These are phyloP conservation scores for Ulmus americana DNA, from an alignment of 331 rosid genomes.

Conservation along the genomic window DNA sequence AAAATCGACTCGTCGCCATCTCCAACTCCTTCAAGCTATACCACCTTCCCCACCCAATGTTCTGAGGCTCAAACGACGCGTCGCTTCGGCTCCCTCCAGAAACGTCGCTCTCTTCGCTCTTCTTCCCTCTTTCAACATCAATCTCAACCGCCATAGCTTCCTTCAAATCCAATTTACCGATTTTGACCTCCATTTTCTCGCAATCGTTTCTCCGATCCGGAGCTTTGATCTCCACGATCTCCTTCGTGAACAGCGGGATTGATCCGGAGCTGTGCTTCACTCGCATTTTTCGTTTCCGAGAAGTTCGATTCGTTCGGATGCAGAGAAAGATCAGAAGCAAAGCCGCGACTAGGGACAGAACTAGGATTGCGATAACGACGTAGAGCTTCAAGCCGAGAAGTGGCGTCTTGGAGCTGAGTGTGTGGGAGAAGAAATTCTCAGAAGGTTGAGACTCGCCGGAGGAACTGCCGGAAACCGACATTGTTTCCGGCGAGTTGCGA, in stretches of 20 bases:
- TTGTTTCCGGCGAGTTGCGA: conserved; percentile 28
- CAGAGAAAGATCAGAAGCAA: conserved; percentile 45
- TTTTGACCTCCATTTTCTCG: conserved; percentile 21
- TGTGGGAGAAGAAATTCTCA: conserved; percentile 26
- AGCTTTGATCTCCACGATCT: conserved; percentile 57
- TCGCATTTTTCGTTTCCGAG: conserved; percentile 32
- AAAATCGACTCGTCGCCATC: conserved; percentile 62
- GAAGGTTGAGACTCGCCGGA: conserved; percentile 23
- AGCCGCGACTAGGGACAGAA: conserved; percentile 28
- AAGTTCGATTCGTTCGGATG: conserved; percentile 33
- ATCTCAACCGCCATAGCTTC: conserved; percentile 18
- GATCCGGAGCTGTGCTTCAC: conserved; percentile 75
- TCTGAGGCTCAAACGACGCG: conserved; percentile 44
- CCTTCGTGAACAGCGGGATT: conserved; percentile 70
- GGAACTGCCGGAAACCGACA: conserved; percentile 39
- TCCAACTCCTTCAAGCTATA: conserved; percentile 68
- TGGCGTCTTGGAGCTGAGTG: conserved; percentile 32
- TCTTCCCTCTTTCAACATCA: conserved; percentile 29
- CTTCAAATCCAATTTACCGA: conserved; percentile 27
- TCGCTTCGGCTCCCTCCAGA: conserved; percentile 46
- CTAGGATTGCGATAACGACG: conserved; percentile 37
- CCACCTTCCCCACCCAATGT: conserved; percentile 96
- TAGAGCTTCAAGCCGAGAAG: conserved; percentile 46
- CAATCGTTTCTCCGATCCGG: conserved; percentile 24
- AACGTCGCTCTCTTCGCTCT: conserved; percentile 45